Evolutionary conservation across 1,284 basidiomycete genomes (phyloP).

Genomic region (Wolfiporia cocos): DNA sequence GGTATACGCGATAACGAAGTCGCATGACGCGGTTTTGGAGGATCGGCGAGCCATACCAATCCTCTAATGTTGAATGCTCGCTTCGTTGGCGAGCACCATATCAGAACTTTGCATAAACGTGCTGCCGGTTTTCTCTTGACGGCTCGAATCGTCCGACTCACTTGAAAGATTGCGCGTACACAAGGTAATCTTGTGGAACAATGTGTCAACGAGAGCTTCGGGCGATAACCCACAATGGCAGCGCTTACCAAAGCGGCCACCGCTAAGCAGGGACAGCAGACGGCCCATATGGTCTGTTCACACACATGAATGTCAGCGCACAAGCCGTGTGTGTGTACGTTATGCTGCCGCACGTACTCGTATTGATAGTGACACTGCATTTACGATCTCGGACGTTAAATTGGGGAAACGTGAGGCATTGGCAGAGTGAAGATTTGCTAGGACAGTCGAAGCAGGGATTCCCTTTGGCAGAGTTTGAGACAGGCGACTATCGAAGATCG

Average conservation of each 20-base stretch:
- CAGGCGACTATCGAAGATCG: constrained; percentile 57
- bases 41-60: too few relatives aligned
- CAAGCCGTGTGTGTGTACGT: too few relatives aligned
- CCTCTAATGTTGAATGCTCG: too few relatives aligned
- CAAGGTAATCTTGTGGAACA: constrained; percentile 21
- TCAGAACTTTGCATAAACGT: too few relatives aligned
- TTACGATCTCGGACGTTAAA: constrained; percentile 17
- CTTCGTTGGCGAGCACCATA: too few relatives aligned
- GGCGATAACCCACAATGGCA: constrained; percentile 7
- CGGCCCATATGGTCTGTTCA: constrained; percentile 28
- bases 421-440: constrained; percentile 46
- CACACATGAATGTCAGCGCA: too few relatives aligned
- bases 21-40: too few relatives aligned
- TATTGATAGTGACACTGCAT: constrained; percentile 25
- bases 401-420: too few relatives aligned
- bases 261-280: constrained; percentile 31
- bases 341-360: constrained; percentile 23
- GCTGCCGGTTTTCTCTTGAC: too few relatives aligned
- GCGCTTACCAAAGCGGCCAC: constrained; percentile 29
- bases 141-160: too few relatives aligned
- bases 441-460: constrained; percentile 48
- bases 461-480: constrained; percentile 41
- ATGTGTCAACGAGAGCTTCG: constrained; percentile 10
- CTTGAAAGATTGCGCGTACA: constrained; percentile 21
- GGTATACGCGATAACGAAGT: too few relatives aligned